These are phyloP conservation scores for Phytophthora crassamura DNA, from an alignment of 352 stramenopile species.

Conservation along the genomic window DNA sequence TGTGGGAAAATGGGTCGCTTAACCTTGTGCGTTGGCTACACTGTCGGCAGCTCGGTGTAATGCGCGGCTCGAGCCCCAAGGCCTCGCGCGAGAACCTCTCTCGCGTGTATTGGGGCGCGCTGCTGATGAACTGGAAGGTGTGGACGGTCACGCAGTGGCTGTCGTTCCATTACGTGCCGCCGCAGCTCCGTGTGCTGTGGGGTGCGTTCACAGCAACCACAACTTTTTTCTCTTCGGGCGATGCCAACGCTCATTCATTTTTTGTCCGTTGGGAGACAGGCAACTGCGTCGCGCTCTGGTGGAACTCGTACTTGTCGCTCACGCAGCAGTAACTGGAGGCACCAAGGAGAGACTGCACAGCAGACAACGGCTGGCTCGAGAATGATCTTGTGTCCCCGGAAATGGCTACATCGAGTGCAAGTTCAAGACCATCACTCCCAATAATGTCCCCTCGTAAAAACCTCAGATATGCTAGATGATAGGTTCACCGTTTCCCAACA, in stretches of 20 bases:
- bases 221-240: constrained; percentile 7
- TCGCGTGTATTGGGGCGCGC: constrained; percentile 54
- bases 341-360: constrained; percentile 4
- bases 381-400: constrained; percentile 38
- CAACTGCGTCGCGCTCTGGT: constrained; percentile 77
- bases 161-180: constrained; percentile 79
- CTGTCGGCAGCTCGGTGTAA: constrained; percentile 52
- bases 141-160: constrained; percentile 78
- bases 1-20: not conserved
- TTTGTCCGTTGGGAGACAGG: constrained; percentile 42
- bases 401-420: constrained; percentile 19
- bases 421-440: constrained; percentile 26
- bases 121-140: constrained; percentile 78
- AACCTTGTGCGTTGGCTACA: constrained; percentile 1
- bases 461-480: not conserved
- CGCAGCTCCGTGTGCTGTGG: constrained; percentile 76
- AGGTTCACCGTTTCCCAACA: too few species aligned
- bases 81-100: constrained; percentile 52
- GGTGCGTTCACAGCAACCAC: constrained; percentile 45
- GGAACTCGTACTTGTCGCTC: constrained; percentile 83
- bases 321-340: constrained; percentile 48
- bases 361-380: constrained; percentile 5
- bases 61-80: constrained; percentile 60
- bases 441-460: not conserved
- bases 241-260: constrained; percentile 3